Base-by-base conservation (phyloP, 345 rosid species). In the Syzygium grande region DNA sequence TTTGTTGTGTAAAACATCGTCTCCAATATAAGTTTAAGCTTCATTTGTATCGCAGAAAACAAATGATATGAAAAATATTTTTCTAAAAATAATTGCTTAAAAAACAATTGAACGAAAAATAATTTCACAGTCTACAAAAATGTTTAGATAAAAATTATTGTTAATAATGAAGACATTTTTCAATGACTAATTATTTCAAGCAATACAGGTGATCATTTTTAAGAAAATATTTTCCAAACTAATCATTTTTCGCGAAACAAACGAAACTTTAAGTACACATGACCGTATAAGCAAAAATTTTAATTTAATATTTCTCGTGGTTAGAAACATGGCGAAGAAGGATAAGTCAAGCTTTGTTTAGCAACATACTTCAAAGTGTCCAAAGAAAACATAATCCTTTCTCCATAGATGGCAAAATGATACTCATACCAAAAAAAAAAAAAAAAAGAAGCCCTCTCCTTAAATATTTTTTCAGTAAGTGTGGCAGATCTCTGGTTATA, bases 121-220 rank as follows among this genome's bases (percentile, higher is more conserved):
- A 7, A 0, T 61, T 61, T n/a, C 0, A 2, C 0, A 14, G 9
- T 61, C 34, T 19, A n/a, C 19, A 2, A n/a, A n/a, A n/a, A 6
- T 3, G 1, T 2, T 61, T n/a, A 61, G 19, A 6, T 3, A n/a
- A 12, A n/a, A 61, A 61, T 61, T 61, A 6, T 8, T n/a, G 29
- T n/a, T 0, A 1, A n/a, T n/a, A 13, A 15, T 61, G 38, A n/a
- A 61, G 11, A 12, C 0, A 6, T 0, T n/a, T n/a, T 61, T n/a
- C 4, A 61, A 3, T n/a, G 7, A 2, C 19, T n/a, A n/a, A 14
- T 61, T 2, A n/a, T n/a, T n/a, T n/a, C 30, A 59, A 61, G 38
- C 5, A 0, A 6, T n/a, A 61, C 1, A 13, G 0, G 12, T 4
- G 13, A 13, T 61, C 3, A 61, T 59, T 61, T n/a, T 61, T 61